These are phyloP conservation scores for Pittosporum tobira DNA, from an alignment of 129 eudicot species.

Conservation along the genomic window DNA sequence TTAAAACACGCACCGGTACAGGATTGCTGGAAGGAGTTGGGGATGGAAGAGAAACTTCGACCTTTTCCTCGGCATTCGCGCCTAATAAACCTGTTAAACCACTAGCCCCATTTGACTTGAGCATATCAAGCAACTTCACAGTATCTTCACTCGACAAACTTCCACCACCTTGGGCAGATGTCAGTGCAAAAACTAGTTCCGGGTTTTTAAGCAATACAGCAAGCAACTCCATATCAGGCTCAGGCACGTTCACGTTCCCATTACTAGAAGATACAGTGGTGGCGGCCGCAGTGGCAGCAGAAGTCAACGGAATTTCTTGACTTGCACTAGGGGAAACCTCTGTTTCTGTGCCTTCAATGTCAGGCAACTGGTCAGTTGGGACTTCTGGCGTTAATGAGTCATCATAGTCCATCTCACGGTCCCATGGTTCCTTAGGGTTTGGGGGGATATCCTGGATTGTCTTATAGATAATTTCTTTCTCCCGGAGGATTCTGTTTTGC, in stretches of 20 bases:
- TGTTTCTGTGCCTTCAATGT: conserved; percentile 36
- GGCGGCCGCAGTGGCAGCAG: conserved; percentile 18
- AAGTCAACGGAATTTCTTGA: conserved; percentile 9
- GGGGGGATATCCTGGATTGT: conserved; percentile 52
- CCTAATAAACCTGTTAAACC: conserved; percentile 43
- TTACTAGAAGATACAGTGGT: conserved; percentile 13
- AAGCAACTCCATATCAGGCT: conserved; percentile 77
- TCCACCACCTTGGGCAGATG: conserved; percentile 70
- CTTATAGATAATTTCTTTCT: conserved; percentile 58
- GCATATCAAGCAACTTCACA: conserved; percentile 75
- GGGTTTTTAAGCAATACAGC: conserved; percentile 86
- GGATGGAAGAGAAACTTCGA: conserved; percentile 94
- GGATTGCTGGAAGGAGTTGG: conserved; percentile 90
- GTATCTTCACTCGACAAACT: conserved; percentile 53
- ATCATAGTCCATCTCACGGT: conserved; percentile 83
- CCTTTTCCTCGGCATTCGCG: conserved; percentile 33
- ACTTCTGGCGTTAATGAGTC: conserved; percentile 72
- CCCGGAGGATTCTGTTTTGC: conserved; percentile 61
- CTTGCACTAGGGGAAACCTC: not conserved
- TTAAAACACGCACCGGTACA: conserved; percentile 96
- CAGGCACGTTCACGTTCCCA: conserved; percentile 24
- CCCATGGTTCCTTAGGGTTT: conserved; percentile 95
- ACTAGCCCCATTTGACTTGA: conserved; percentile 52
- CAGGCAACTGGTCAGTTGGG: conserved; percentile 76
- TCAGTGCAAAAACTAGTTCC: conserved; percentile 65